A percentile compares a stretch with the other conserved stretches of the same genome.
phyloP scores from a whole-genome alignment of 2,329 filamentous ascomycete species.

The Cercospora canescens region DNA sequence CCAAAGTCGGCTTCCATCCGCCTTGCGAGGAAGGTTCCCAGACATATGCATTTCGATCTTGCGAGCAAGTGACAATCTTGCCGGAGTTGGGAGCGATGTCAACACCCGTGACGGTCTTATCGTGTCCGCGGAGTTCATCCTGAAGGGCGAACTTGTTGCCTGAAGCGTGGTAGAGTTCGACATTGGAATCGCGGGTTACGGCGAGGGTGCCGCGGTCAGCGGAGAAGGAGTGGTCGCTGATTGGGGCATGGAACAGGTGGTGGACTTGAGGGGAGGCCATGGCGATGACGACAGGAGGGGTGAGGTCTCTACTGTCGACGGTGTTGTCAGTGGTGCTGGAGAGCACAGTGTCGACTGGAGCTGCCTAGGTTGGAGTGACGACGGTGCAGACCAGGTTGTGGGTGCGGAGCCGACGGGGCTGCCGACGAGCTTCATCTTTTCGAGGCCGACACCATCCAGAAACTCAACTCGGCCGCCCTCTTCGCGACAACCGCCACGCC shows the following conservation, averaged over 20 bases:
- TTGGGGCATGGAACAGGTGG: constrained; percentile 94
- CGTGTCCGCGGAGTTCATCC: constrained; percentile 92
- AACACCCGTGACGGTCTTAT: constrained; percentile 94
- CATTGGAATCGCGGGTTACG: constrained; percentile 83
- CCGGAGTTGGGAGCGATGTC: constrained; percentile 90
- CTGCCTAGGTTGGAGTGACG: constrained; percentile 15
- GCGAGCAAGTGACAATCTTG: constrained; percentile 95
- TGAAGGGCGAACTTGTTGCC: constrained; percentile 74
- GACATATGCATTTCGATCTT: constrained; percentile 96
- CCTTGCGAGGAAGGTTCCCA: constrained; percentile 89
- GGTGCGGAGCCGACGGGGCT: constrained; percentile 3
- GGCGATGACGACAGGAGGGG: constrained; percentile 67
- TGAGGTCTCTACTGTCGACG: constrained; percentile 86
- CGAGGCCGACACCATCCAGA: neutral
- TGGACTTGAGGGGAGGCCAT: constrained; percentile 92
- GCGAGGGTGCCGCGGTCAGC: constrained; percentile 85
- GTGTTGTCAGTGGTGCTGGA: neutral
- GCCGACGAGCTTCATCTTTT: constrained; percentile 8
- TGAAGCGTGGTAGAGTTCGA: constrained; percentile 80
- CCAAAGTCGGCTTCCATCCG: constrained; percentile 95
- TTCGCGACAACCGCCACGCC: neutral
- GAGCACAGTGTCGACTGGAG: constrained; percentile 1
- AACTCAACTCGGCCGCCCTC: neutral
- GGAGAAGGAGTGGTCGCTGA: constrained; percentile 97
- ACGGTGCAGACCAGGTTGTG: constrained; percentile 5